A percentile compares a stretch with the other conserved stretches of the same genome.
Evolutionary conservation across 768 basidiomycete species (phyloP).

Genomic region (Auricularia heimuer): DNA sequence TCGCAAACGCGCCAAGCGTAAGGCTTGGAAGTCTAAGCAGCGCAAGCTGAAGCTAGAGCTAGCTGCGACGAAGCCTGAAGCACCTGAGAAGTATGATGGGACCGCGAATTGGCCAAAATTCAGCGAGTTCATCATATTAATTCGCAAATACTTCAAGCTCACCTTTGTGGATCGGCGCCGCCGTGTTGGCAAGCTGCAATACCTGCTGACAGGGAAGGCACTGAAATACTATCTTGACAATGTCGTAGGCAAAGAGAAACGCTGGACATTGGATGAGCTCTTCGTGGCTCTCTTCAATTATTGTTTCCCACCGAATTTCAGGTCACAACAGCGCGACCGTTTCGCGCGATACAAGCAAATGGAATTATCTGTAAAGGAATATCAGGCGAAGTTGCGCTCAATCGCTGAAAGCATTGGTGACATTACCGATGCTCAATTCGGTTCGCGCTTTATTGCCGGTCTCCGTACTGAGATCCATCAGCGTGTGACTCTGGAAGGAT

Average conservation of each 20-base stretch:
- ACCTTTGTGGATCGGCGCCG: not conserved
- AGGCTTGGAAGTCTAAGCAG: not conserved
- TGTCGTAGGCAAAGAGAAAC: not conserved
- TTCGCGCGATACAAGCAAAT: not conserved
- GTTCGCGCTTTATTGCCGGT: not conserved
- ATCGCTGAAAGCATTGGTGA: not conserved
- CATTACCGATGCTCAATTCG: not conserved
- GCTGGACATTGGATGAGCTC: not conserved
- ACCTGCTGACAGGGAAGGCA: not conserved
- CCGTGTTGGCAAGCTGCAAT: not conserved
- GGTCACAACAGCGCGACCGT: not conserved
- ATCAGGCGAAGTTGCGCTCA: not conserved
- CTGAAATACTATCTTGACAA: not conserved
- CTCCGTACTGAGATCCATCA: not conserved
- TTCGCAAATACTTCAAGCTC: not conserved
- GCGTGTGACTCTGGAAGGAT: not conserved
- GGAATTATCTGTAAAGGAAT: not conserved
- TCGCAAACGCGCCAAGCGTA: not conserved
- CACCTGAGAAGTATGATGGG: not conserved
- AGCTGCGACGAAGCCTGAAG: not conserved
- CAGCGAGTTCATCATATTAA: not conserved
- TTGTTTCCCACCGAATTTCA: not conserved
- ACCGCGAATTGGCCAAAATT: not conserved
- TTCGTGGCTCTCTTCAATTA: not conserved
- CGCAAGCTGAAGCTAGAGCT: not conserved